Evolutionary conservation across 148 eudicot species (phyloP).

Genomic region (Persicaria tinctoria): DNA sequence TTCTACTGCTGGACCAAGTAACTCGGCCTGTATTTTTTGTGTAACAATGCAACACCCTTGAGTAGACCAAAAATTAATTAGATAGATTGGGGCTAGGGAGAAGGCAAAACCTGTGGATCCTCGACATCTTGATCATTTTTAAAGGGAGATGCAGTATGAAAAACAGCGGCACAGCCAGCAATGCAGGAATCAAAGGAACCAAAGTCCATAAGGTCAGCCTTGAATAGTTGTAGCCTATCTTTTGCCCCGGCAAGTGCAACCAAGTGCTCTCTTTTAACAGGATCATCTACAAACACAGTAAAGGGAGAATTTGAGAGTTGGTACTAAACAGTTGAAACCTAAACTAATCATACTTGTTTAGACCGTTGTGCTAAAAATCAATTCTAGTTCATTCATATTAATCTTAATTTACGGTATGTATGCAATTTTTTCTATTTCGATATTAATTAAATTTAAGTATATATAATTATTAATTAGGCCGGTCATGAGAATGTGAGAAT

Average conservation of each 20-base stretch:
- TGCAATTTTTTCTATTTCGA: too few relatives aligned
- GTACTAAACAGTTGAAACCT: too few relatives aligned
- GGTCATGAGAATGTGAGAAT: too few relatives aligned
- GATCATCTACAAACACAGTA: slow-evolving; percentile 18
- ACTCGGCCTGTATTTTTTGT: slow-evolving; percentile 16
- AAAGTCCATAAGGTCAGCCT: slow-evolving; percentile 25
- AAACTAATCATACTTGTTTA: not conserved
- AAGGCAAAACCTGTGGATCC: slow-evolving; percentile 10
- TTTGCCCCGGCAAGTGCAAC: slow-evolving; percentile 19
- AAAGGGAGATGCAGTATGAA: slow-evolving; percentile 29
- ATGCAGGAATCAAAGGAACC: slow-evolving; percentile 27
- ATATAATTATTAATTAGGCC: too few relatives aligned
- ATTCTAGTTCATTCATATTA: too few relatives aligned
- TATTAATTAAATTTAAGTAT: too few relatives aligned
- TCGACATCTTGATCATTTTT: not conserved
- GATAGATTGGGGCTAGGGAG: not conserved
- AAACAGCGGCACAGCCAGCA: slow-evolving; percentile 32
- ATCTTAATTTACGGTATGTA: too few relatives aligned
- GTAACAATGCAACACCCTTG: too few relatives aligned
- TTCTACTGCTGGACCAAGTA: slow-evolving; percentile 31
- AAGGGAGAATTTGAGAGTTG: not conserved
- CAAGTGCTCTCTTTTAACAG: slow-evolving; percentile 22
- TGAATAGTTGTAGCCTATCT: slow-evolving; percentile 21
- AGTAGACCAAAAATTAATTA: not conserved
- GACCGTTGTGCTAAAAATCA: too few relatives aligned